A percentile compares a stretch with the other conserved stretches of the same genome.
phyloP scores from a whole-genome alignment of 306 rosid genomes.

The Begonia peltatifolia region DNA sequence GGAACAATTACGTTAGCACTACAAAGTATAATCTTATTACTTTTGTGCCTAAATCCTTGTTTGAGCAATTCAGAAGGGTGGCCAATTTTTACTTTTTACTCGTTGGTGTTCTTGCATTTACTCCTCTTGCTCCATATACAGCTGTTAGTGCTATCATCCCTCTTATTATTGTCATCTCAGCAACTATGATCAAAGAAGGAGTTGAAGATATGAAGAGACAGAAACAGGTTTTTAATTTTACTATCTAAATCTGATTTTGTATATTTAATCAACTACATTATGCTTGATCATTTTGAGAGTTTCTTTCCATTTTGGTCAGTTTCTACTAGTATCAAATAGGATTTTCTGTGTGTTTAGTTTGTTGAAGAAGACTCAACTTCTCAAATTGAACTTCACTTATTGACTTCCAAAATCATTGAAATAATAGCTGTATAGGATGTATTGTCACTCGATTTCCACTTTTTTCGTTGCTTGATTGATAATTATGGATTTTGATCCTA shows the following conservation, averaged over 20 bases:
- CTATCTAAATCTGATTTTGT: conserved; percentile 5
- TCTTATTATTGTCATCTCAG: conserved; percentile 39
- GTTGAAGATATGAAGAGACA: conserved; percentile 73
- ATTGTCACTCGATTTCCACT: too few species aligned
- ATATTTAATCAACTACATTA: neutral
- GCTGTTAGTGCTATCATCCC: conserved; percentile 82
- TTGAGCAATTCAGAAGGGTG: conserved; percentile 96
- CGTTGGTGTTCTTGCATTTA: conserved; percentile 58
- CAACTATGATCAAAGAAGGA: conserved; percentile 75
- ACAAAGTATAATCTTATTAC: conserved; percentile 66
- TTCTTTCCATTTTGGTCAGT: too few species aligned
- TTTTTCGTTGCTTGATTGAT: too few species aligned
- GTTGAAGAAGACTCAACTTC: too few species aligned
- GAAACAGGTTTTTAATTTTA: conserved; percentile 48
- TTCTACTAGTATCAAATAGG: too few species aligned
- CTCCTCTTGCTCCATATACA: conserved; percentile 64
- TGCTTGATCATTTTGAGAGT: too few species aligned
- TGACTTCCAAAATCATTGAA: too few species aligned
- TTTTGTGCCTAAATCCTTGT: conserved; percentile 83
- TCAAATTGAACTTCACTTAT: neutral
- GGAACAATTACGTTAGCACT: conserved; percentile 54
- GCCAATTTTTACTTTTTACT: conserved; percentile 86
- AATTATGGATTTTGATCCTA: too few species aligned
- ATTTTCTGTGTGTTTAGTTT: neutral
- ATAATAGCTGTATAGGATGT: too few species aligned